Percentiles rank a stretch among this genome's conserved stretches.
phyloP scores from a whole-genome alignment of 495 filamentous ascomycete species.

The Tuber microsphaerosporum region DNA sequence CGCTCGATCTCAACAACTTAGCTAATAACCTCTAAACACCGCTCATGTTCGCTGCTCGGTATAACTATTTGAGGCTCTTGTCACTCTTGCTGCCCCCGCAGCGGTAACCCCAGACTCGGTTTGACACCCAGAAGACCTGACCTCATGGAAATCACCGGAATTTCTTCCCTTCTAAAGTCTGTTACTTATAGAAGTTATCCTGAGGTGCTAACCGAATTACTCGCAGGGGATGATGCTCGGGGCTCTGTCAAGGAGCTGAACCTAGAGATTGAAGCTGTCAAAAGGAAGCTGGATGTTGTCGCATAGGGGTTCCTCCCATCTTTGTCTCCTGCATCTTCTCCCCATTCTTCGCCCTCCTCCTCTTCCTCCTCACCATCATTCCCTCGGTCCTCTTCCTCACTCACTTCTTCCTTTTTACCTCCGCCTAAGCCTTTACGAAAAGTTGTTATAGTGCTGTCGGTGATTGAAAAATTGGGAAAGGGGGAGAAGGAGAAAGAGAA shows the following conservation, averaged over 20 bases:
- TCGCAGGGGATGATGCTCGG: conserved; percentile 22
- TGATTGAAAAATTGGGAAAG: not conserved
- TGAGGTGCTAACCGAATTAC: conserved; percentile 15
- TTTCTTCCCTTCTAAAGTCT: too few species aligned
- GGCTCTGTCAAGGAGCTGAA: conserved; percentile 21
- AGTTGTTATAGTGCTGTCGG: not conserved
- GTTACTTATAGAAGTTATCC: too few species aligned
- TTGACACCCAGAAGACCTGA: too few species aligned
- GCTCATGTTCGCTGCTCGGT: too few species aligned
- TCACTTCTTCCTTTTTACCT: not conserved
- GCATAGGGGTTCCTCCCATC: not conserved
- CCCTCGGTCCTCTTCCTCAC: not conserved
- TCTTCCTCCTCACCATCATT: not conserved
- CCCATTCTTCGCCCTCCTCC: not conserved
- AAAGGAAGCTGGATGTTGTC: conserved; percentile 28
- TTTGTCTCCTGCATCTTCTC: not conserved
- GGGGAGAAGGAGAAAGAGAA: not conserved
- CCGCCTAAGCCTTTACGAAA: not conserved
- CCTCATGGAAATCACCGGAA: too few species aligned
- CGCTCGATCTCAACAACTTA: too few species aligned
- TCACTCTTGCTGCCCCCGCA: too few species aligned
- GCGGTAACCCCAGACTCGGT: too few species aligned
- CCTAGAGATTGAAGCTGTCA: conserved; percentile 22
- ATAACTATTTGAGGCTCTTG: too few species aligned
- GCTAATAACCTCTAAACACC: too few species aligned